Conservation (phyloP, 2,329 filamentous ascomycete species). For the Knufia petricola region DNA sequence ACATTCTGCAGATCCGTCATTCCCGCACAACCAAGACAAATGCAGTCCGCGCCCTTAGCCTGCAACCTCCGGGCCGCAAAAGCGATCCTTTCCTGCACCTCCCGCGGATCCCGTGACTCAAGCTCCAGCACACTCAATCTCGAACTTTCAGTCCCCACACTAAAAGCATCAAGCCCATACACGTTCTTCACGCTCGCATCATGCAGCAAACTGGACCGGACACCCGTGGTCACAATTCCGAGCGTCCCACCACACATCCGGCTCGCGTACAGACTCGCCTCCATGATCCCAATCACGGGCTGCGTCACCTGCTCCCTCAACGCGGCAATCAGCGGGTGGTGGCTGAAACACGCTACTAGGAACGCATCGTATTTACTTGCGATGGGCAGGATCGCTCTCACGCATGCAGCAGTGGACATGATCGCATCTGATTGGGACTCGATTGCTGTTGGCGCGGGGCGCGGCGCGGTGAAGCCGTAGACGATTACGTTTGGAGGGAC, state of each 20-base stretch:
- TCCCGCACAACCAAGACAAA: constrained; percentile 41
- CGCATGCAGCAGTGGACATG: constrained; percentile 41
- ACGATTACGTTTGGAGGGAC: constrained; percentile 41
- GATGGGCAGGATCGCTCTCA: constrained; percentile 34
- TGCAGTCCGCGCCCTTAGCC: constrained; percentile 34
- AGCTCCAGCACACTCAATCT: constrained; percentile 38
- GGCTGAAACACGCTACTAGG: constrained; percentile 42
- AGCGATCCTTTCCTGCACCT: constrained; percentile 34
- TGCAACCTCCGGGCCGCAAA: constrained; percentile 33
- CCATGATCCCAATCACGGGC: constrained; percentile 44
- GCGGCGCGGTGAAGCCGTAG: constrained; percentile 42
- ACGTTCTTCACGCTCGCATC: constrained; percentile 30
- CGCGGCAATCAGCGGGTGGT: constrained; percentile 39
- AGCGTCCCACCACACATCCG: constrained; percentile 40
- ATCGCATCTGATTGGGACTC: constrained; percentile 43
- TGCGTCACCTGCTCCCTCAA: constrained; percentile 38
- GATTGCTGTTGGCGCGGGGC: constrained; percentile 41
- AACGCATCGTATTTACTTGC: constrained; percentile 40
- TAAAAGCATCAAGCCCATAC: constrained; percentile 36
- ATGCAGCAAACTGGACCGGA: constrained; percentile 34
- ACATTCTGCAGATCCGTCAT: constrained; percentile 40
- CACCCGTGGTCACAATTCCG: constrained; percentile 36
- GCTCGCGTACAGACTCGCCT: constrained; percentile 41
- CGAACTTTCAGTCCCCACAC: constrained; percentile 35
- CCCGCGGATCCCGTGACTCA: constrained; percentile 29